phyloP scores from a whole-genome alignment of 2,329 filamentous ascomycete genomes.

The Trichoderma oligosporum region DNA sequence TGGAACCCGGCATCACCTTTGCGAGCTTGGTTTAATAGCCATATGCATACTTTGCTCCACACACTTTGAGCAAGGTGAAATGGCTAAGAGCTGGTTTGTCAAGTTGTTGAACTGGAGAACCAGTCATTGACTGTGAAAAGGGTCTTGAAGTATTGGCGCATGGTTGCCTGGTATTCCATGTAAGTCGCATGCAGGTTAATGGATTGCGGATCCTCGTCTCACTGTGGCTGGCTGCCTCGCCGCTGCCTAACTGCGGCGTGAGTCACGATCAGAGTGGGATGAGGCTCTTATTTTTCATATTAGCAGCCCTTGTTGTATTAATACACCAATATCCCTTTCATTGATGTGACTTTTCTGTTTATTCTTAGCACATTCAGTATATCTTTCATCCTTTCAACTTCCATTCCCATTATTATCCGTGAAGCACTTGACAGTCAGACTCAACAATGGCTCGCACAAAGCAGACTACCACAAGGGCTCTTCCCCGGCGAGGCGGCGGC shows the following conservation, averaged over 20 bases:
- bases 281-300: not conserved
- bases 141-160: slow-evolving; percentile 12
- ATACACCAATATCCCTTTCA: not conserved
- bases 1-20: not conserved
- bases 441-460: slow-evolving; percentile 15
- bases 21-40: not conserved
- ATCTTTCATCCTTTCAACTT: not conserved
- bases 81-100: not conserved
- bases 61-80: not conserved
- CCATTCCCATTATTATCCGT: not conserved
- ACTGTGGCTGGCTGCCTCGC: slow-evolving; percentile 14
- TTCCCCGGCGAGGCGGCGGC: not conserved
- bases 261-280: slow-evolving; percentile 2
- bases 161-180: slow-evolving; percentile 10
- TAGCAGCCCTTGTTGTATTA: not conserved
- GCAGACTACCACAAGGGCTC: slow-evolving; percentile 1
- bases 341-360: not conserved
- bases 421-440: not conserved
- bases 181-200: slow-evolving; percentile 2
- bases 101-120: not conserved
- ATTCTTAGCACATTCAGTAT: not conserved
- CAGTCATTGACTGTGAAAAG: not conserved
- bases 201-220: slow-evolving; percentile 1
- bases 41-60: not conserved
- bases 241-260: slow-evolving; percentile 14